Base-by-base conservation (phyloP, 352 stramenopile species). In the Pythium vanterpoolii region DNA sequence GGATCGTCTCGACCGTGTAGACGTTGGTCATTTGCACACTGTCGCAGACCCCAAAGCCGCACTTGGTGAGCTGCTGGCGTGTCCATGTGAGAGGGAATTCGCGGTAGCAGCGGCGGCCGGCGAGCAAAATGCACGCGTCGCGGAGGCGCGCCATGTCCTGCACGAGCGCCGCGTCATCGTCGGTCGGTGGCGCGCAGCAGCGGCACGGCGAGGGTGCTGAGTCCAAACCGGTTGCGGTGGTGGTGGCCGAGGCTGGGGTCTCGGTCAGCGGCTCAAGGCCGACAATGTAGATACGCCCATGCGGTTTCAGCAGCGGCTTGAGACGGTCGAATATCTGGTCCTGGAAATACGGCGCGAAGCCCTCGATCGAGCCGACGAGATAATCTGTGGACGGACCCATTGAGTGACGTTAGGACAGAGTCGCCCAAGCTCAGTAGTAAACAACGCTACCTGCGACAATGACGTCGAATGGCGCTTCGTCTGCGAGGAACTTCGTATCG, bases 321-420 rank as follows among this genome's bases (percentile, higher is more conserved):
- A 96, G 63, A 34, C 86, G 73, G 2, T 76, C 50, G 36, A 96
- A 86, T 49, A 94, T 88, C n/a, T 74, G 34, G 65, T 95, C 85
- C 69, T 96, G 87, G 54, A 85, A 83, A 62, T 90, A 96, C 1
- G 87, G 87, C 28, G 71, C 78, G 53, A 95, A 93, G 40, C 85
- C 87, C 67, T 95, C 87, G 59, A 96, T 91, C 0, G 87, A 87
- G 19, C 87, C 87, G 28, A 96, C 79, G 10, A 96, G 71, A 66
- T 96, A 96, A 62, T 96, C 87, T 66, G 31, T n/a, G 4, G 6
- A 21, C 11, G 13, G 6, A 18, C 11, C 5, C 11, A 21, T n/a
- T n/a, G n/a, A n/a, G n/a, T n/a, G n/a, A n/a, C n/a, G n/a, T n/a
- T n/a, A n/a, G n/a, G n/a, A n/a, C n/a, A n/a, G n/a, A n/a, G n/a